A percentile compares a stretch with the other conserved stretches of the same genome.
These are phyloP conservation scores for Aspergillus pseudonomiae DNA, from an alignment of 2,329 filamentous ascomycete genomes.

Conservation along the genomic window DNA sequence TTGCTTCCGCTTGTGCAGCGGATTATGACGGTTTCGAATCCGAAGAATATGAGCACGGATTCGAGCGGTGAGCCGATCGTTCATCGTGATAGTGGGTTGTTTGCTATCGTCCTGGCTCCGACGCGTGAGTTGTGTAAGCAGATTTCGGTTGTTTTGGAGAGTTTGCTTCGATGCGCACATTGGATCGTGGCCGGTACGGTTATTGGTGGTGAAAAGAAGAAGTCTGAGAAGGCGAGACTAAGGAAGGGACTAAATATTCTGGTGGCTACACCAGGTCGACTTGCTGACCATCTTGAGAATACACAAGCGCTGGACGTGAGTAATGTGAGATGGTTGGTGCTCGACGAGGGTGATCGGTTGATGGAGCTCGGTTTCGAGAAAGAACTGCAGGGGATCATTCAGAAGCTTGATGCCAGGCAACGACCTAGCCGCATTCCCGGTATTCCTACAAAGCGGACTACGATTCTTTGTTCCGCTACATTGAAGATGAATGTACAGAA, in stretches of 20 bases:
- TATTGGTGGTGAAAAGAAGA: slow-evolving; percentile 71
- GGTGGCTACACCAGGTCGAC: slow-evolving; percentile 87
- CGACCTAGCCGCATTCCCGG: slow-evolving; percentile 65
- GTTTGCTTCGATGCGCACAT: slow-evolving; percentile 81
- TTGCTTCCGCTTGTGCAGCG: slow-evolving; percentile 88
- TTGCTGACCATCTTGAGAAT: slow-evolving; percentile 90
- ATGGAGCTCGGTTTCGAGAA: slow-evolving; percentile 99
- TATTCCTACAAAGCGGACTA: slow-evolving; percentile 74
- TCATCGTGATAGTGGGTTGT: slow-evolving; percentile 83
- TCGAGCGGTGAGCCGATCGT: slow-evolving; percentile 55
- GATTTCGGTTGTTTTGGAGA: slow-evolving; percentile 83
- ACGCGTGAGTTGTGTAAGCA: slow-evolving; percentile 94
- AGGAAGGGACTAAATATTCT: slow-evolving; percentile 94
- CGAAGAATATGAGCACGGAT: slow-evolving; percentile 36
- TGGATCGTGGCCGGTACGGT: slow-evolving; percentile 93
- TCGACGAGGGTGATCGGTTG: slow-evolving; percentile 95
- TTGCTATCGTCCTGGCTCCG: slow-evolving; percentile 90
- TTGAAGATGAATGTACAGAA: slow-evolving; percentile 98
- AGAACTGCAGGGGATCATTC: slow-evolving; percentile 84
- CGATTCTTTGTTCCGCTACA: slow-evolving; percentile 91
- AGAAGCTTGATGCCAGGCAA: slow-evolving; percentile 70
- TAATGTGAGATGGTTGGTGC: slow-evolving; percentile 87
- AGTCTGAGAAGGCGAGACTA: slow-evolving; percentile 87
- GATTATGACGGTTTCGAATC: slow-evolving; percentile 71
- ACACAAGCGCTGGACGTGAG: slow-evolving; percentile 87